Evolutionary conservation across 2,329 filamentous ascomycete species (phyloP), one percentile per base, ranked within the genome.

Genomic region (Gaeumannomyces sp.): DNA sequence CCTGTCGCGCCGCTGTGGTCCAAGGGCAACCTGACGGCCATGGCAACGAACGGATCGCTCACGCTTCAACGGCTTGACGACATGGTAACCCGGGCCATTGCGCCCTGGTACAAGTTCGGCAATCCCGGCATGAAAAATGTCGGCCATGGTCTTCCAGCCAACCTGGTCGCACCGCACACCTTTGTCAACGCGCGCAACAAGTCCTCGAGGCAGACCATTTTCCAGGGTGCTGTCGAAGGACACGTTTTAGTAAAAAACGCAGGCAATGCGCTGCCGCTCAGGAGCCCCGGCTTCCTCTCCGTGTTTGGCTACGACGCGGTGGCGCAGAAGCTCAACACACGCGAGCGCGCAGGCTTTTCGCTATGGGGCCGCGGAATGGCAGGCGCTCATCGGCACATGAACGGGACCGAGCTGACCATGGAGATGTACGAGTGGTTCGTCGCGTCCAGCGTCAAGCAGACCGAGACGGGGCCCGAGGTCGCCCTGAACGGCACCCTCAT

Each of bases 211-310:
- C 70, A 73, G 0, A 74, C 78, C 0, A 73, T 85, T 1, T 70
- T 86, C 14, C 77, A 84, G 62, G 82, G 83, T 1, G 85, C 85
- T 0, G 78, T 85, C n/a, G 79, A 84, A 10, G 84, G 86, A 5
- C 91, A 89, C 62, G 89, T 93, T 31, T 80, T 96, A 0, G 79
- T 96, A 64, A 96, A 96, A 79, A 95, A 96, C 74, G 77, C 77
- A 3, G 80, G 82, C 60, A 80, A 80, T 10, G 78, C 82, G 0
- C 77, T 94, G 8, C 91, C 91, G 0, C 80, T 94, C 63, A 83
- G 81, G 64, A 79, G 80, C 65, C 86, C 79, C 7, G 75, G 76
- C 64, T 79, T 84, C 73, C 67, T 89, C 78, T 82, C 85, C 70
- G 74, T 88, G 72, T 81, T 86, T 77, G 76, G 89, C 68, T 78